These are phyloP conservation scores for Fraxinus latifolia DNA, from an alignment of 305 asterid genomes.

Conservation along the genomic window DNA sequence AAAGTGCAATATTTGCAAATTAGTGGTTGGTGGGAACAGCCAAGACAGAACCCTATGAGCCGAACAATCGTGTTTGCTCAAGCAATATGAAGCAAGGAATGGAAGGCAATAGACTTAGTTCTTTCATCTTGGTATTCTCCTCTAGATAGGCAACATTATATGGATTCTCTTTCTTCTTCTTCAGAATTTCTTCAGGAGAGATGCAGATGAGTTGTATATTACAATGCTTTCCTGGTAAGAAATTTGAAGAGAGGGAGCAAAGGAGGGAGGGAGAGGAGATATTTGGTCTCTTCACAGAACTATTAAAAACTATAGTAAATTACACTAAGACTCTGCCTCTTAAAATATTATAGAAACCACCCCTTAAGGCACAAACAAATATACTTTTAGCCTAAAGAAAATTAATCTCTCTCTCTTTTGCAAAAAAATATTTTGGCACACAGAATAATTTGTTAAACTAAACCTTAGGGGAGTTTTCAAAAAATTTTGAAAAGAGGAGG, in stretches of 20 bases:
- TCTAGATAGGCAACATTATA: background rate
- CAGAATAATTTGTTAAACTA: background rate
- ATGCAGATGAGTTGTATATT: background rate
- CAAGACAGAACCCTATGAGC: background rate
- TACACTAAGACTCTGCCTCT: background rate
- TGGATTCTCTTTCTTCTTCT: background rate
- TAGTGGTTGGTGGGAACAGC: background rate
- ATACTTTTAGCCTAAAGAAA: background rate
- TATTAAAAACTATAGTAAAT: background rate
- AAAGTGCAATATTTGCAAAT: background rate
- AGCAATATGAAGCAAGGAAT: background rate
- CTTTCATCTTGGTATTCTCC: background rate
- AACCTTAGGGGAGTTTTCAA: background rate
- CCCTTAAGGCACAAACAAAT: background rate
- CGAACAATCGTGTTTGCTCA: background rate
- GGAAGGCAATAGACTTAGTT: background rate
- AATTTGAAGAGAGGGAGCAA: background rate
- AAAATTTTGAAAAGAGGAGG: background rate
- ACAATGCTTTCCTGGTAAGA: background rate
- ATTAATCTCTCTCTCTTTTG: background rate
- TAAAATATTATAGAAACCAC: background rate
- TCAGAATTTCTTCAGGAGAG: background rate
- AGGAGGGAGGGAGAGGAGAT: background rate
- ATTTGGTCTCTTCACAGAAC: background rate
- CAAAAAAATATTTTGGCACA: background rate